Evolutionary conservation across 169 alveolate genomes (phyloP), one percentile per base, ranked within the genome.

Genomic region (Prorocentrum cordatum): DNA sequence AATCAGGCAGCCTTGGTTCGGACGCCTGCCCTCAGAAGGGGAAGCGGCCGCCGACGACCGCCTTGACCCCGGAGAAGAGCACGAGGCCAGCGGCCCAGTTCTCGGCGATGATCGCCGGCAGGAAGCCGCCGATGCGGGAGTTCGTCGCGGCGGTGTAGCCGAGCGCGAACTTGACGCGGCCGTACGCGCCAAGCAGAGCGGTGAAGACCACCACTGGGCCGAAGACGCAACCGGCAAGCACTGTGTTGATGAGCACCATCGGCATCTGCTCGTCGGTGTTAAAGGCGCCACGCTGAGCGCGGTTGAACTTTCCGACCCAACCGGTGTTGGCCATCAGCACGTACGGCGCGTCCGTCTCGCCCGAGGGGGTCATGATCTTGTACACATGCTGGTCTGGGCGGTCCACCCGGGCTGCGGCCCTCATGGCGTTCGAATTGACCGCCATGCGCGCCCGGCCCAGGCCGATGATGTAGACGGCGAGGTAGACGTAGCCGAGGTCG

Each of bases 361-460:
- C 88, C 9, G 75, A 59, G 33, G 22, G 2, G 7, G 73, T 62
- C 88, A 77, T 77, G 88, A 77, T 27, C 33, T 33, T 58, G 88
- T 77, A 77, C 75, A 77, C 75, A 20, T 77, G 85, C 88, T 77
- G 88, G 50, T 77, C 88, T 10, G 88, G 88, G 24, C 88, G 88
- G 71, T 77, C 71, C 64, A 77, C 42, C 10, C 88, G 88, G 18
- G 88, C 88, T 3, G 39, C 75, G 20, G 88, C 88, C 75, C 68
- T 59, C 29, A 18, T 36, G 61, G 33, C 45, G 42, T 77, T 77
- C 32, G 88, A 72, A 9, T 33, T 3, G 58, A 77, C 7, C 5
- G 42, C 9, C 64, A 77, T 2, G 45, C 1, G 1, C 3, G 59
- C 12, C 14, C 88, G 88, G 64, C 64, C 59, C 62, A 33, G 14